These are phyloP conservation scores for Odontarrhena argentea DNA, from an alignment of 345 rosid genomes.

Conservation along the genomic window DNA sequence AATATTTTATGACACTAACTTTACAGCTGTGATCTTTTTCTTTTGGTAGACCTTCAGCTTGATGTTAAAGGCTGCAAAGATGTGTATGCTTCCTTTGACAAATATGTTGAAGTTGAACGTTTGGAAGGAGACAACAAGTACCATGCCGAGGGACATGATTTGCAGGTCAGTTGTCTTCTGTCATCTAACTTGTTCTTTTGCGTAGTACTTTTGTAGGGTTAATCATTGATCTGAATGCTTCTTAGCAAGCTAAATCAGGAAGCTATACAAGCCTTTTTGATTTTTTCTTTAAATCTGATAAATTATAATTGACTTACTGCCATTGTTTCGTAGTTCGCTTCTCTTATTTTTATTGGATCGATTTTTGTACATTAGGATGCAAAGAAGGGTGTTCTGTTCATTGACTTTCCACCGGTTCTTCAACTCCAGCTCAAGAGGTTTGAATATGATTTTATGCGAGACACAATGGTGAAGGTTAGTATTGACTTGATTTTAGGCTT, in stretches of 20 bases:
- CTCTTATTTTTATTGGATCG: conserved; percentile 7
- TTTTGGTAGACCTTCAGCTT: conserved; percentile 86
- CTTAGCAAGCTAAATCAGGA: conserved; percentile 27
- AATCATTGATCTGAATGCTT: background rate
- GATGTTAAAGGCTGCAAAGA: conserved; percentile 98
- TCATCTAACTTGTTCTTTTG: conserved; percentile 18
- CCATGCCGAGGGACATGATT: conserved; percentile 88
- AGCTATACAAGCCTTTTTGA: conserved; percentile 7
- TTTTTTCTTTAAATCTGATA: background rate
- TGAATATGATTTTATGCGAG: conserved; percentile 97
- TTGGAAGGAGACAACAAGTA: conserved; percentile 99
- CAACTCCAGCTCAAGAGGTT: conserved; percentile 96
- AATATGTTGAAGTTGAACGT: conserved; percentile 97
- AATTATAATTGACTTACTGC: background rate
- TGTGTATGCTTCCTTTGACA: conserved; percentile 97
- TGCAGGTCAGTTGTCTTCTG: conserved; percentile 66
- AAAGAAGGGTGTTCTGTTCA: conserved; percentile 89
- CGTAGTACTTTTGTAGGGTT: background rate
- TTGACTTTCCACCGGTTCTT: conserved; percentile 96
- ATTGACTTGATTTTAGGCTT: conserved; percentile 23
- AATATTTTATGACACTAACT: conserved; percentile 24
- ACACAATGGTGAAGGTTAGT: conserved; percentile 95
- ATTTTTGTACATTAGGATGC: conserved; percentile 67
- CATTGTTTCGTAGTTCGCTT: conserved; percentile 1
- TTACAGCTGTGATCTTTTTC: conserved; percentile 26